Conservation (phyloP, 345 rosid genomes). For the sweet orange (Citrus sinensis) region DNA sequence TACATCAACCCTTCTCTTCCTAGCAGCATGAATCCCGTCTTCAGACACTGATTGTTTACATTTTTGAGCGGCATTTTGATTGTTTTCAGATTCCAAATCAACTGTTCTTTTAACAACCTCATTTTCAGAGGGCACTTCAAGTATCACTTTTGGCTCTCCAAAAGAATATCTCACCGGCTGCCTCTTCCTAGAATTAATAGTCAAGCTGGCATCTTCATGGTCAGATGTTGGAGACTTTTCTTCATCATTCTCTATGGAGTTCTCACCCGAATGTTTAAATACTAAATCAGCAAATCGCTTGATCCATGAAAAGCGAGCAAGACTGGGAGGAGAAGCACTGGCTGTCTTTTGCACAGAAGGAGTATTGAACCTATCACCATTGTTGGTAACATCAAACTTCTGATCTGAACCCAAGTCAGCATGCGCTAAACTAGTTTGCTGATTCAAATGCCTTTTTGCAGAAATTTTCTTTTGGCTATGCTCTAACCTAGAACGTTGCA, state of each 20-base stretch:
- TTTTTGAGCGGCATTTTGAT: constrained; percentile 24
- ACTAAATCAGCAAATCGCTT: constrained; percentile 59
- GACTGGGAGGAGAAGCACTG: constrained; percentile 33
- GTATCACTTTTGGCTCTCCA: constrained; percentile 48
- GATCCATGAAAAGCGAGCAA: constrained; percentile 77
- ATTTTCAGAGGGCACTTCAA: constrained; percentile 40
- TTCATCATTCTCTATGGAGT: constrained; percentile 24
- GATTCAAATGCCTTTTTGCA: constrained; percentile 38
- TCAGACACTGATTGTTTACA: constrained; percentile 32
- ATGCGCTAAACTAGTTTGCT: constrained; percentile 34
- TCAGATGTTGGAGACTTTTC: constrained; percentile 27
- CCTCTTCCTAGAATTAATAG: constrained; percentile 11
- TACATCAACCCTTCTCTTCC: constrained; percentile 49
- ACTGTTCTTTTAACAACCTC: constrained; percentile 16
- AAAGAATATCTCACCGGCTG: constrained; percentile 15
- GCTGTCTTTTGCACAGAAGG: constrained; percentile 26
- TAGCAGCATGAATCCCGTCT: constrained; percentile 39
- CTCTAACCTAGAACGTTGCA: constrained; percentile 62
- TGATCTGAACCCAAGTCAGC: constrained; percentile 31
- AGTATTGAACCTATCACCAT: constrained; percentile 40
- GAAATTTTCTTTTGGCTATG: constrained; percentile 55
- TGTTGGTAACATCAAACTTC: constrained; percentile 25
- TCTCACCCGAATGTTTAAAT: constrained; percentile 62
- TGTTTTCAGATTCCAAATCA: constrained; percentile 23
- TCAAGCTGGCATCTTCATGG: constrained; percentile 23